Percentiles rank a stretch among this genome's conserved stretches.
Conservation (phyloP, 2,329 filamentous ascomycete genomes). For the Pseudocercospora eumusae region DNA sequence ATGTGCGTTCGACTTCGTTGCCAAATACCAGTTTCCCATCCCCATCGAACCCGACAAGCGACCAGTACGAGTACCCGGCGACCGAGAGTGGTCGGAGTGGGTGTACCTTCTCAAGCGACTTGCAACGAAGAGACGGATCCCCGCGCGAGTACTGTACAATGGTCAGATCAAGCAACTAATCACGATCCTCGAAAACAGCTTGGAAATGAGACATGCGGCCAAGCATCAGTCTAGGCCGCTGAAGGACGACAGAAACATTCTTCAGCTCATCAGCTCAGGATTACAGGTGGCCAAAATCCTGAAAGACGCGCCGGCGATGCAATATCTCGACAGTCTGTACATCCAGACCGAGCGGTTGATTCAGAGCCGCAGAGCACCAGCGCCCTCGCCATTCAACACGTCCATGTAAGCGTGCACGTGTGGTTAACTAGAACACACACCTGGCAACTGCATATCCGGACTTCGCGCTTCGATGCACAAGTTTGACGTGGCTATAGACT, state of each 20-base stretch:
- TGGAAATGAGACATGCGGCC: slow-evolving; percentile 83
- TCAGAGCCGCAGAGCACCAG: slow-evolving; percentile 46
- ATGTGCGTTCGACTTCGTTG: slow-evolving; percentile 87
- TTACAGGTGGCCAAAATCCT: slow-evolving; percentile 86
- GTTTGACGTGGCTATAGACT: neutral
- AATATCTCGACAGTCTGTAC: slow-evolving; percentile 78
- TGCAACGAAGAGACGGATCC: slow-evolving; percentile 82
- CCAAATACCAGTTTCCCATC: slow-evolving; percentile 88
- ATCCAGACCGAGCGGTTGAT: slow-evolving; percentile 78
- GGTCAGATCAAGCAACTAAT: slow-evolving; percentile 90
- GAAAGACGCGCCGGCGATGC: slow-evolving; percentile 81
- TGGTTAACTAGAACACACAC: neutral
- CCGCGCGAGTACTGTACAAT: slow-evolving; percentile 77
- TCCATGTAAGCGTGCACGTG: slow-evolving; percentile 20
- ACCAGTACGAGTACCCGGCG: slow-evolving; percentile 70
- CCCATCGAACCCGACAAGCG: slow-evolving; percentile 80
- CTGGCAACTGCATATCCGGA: neutral
- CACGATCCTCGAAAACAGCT: slow-evolving; percentile 81
- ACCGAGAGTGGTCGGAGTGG: slow-evolving; percentile 90
- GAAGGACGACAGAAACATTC: slow-evolving; percentile 85
- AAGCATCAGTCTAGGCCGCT: slow-evolving; percentile 80
- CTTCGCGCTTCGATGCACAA: slow-evolving; percentile 6
- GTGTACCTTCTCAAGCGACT: slow-evolving; percentile 82
- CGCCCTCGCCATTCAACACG: slow-evolving; percentile 25
- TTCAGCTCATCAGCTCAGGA: slow-evolving; percentile 83